A percentile compares a stretch with the other conserved stretches of the same genome.
Evolutionary conservation across 176 grass and related monocot genomes (phyloP).

Genomic region (Oryza coarctata): DNA sequence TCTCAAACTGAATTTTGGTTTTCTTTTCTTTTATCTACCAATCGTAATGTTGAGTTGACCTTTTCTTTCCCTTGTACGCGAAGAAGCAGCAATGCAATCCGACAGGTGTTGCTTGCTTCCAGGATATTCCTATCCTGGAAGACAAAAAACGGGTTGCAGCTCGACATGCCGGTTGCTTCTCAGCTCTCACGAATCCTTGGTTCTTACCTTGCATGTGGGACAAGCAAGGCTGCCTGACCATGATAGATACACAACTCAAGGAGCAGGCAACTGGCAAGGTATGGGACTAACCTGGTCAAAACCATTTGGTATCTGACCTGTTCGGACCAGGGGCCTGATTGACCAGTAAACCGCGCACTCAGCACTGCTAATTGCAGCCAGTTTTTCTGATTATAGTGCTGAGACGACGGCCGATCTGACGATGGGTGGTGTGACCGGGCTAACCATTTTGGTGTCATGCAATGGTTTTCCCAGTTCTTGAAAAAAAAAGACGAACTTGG

Average conservation of each 20-base stretch:
- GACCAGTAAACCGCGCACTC: not conserved
- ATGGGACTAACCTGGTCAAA: not conserved
- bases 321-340: not conserved
- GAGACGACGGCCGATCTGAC: not conserved
- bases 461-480: not conserved
- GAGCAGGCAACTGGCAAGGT: not conserved
- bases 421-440: too few relatives aligned
- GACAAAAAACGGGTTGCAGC: conserved; percentile 20
- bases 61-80: conserved; percentile 26
- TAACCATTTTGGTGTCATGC: too few relatives aligned
- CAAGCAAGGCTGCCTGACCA: conserved; percentile 29
- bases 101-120: conserved; percentile 31
- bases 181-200: conserved; percentile 14
- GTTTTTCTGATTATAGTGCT: conserved; percentile 16
- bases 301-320: not conserved
- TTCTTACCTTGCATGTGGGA: conserved; percentile 22
- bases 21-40: not conserved
- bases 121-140: conserved; percentile 2
- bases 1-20: not conserved
- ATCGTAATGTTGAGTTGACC: not conserved
- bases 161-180: conserved; percentile 37
- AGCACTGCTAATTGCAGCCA: not conserved
- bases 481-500: not conserved
- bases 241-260: not conserved
- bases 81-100: conserved; percentile 6